Evolutionary conservation across 2,329 filamentous ascomycete genomes (phyloP), one percentile per base, ranked within the genome.

Genomic region (Ustulina deusta): DNA sequence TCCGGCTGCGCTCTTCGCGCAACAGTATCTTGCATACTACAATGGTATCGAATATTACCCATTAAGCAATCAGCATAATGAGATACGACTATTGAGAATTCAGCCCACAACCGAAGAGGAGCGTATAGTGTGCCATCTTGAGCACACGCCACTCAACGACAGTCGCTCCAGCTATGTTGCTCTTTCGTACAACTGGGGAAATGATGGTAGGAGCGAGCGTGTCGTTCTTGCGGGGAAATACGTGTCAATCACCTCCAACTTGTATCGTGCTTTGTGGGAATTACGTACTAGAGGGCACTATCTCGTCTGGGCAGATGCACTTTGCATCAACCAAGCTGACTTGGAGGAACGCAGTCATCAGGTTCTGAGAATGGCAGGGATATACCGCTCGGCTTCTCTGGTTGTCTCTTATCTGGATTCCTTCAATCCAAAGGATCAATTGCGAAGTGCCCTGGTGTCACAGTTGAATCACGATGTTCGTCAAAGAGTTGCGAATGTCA

Each of bases 11-110:
- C 46, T 49, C 10, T 49, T 49, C 25, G 25, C 13, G 25, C 22
- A 27, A 29, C 13, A 29, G 22, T 49, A 49, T 29, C 25, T 10
- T 15, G 46, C 46, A 17, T 49, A 49, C 13, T 49, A 49, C 46
- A 49, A 29, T n/a, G 25, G 25, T 9, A 49, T 49, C 22, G 13
- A 49, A 27, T 49, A 49, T 49, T 11, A 22, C 25, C 46, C 25
- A 2, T 49, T 49, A 49, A 49, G 46, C 22, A 29, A 10, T 13
- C 46, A 13, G 25, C 13, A 49, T 29, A 49, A 49, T 29, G 46
- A 49, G 46, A 49, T 49, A 49, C 46, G 46, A 15, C 46, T 49
- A 15, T 49, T 49, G 46, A 49, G 25, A 6, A 49, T 49, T 29
- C 46, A 49, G 11, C 46, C 25, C 10, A 22, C 25, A 49, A 29